These are phyloP conservation scores for Microsporum audouinii DNA, from an alignment of 2,329 filamentous ascomycete species.

Conservation along the genomic window DNA sequence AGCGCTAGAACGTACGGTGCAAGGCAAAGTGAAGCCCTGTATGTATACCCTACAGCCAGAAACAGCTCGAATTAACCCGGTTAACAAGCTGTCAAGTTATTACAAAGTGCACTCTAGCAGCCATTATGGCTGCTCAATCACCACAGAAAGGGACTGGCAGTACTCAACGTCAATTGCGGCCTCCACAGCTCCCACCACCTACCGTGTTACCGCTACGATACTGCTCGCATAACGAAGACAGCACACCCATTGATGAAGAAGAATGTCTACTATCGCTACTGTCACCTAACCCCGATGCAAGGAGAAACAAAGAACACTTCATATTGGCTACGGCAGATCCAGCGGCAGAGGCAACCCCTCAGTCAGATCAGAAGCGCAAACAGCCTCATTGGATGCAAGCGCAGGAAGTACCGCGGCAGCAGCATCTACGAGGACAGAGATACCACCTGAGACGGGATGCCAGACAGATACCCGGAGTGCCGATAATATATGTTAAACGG, in stretches of 20 bases:
- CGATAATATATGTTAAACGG: slow-evolving; percentile 41
- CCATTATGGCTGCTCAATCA: slow-evolving; percentile 24
- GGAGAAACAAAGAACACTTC: slow-evolving; percentile 40
- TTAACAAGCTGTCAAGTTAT: slow-evolving; percentile 47
- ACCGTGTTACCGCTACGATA: slow-evolving; percentile 36
- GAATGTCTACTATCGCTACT: slow-evolving; percentile 37
- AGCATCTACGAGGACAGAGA: slow-evolving; percentile 17
- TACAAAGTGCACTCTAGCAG: slow-evolving; percentile 51
- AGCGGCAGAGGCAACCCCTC: neutral
- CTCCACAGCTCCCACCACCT: slow-evolving; percentile 35
- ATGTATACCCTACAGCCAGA: slow-evolving; percentile 24
- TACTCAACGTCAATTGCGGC: slow-evolving; percentile 28
- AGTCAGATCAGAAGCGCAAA: slow-evolving; percentile 14
- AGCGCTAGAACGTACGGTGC: slow-evolving; percentile 68
- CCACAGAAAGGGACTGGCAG: slow-evolving; percentile 14
- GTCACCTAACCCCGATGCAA: slow-evolving; percentile 26
- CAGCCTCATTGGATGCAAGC: slow-evolving; percentile 15
- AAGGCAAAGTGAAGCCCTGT: slow-evolving; percentile 76
- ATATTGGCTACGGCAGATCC: slow-evolving; percentile 35
- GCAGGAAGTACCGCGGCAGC: slow-evolving; percentile 14
- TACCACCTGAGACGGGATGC: slow-evolving; percentile 32
- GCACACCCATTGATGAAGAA: slow-evolving; percentile 33
- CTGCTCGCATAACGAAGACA: slow-evolving; percentile 36
- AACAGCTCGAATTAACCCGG: neutral
- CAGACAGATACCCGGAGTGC: slow-evolving; percentile 37